Percentiles rank a stretch among this genome's conserved stretches.
Evolutionary conservation across 768 basidiomycete species (phyloP).

Genomic region (Phaffia tasmanica): DNA sequence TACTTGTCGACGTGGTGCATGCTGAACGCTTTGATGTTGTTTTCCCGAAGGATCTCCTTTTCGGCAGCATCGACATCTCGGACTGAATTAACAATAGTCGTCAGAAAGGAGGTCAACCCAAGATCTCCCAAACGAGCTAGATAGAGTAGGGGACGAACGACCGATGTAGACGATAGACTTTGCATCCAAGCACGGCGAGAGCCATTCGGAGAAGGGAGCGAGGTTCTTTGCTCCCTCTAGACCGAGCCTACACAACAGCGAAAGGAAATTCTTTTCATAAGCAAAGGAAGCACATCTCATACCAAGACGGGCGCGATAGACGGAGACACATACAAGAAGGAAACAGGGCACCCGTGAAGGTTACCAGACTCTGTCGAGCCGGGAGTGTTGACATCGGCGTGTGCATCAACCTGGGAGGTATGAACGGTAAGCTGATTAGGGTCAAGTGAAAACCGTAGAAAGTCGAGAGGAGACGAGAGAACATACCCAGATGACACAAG

Average conservation of each 20-base stretch:
- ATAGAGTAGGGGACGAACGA: background rate
- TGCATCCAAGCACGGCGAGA: conserved; percentile 27
- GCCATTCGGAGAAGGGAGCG: conserved; percentile 36
- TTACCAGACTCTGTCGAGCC: conserved; percentile 74
- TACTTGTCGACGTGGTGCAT: conserved; percentile 80
- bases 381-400: conserved; percentile 89
- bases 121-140: background rate
- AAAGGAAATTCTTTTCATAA: background rate
- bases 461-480: background rate
- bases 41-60: conserved; percentile 68
- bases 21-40: conserved; percentile 71
- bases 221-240: conserved; percentile 41
- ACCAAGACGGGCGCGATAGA: background rate
- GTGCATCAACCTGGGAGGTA: conserved; percentile 60
- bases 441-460: too few relatives aligned
- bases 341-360: conserved; percentile 95
- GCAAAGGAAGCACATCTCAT: background rate
- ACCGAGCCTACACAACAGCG: conserved; percentile 39
- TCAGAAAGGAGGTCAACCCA: conserved; percentile 40
- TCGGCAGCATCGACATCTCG: conserved; percentile 85
- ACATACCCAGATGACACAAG: conserved; percentile 68
- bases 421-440: background rate
- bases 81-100: conserved; percentile 46
- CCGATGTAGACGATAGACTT: conserved; percentile 26
- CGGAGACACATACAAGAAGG: conserved; percentile 54